These are phyloP conservation scores for Russula vinacea DNA, from an alignment of 768 basidiomycete species.

Conservation along the genomic window DNA sequence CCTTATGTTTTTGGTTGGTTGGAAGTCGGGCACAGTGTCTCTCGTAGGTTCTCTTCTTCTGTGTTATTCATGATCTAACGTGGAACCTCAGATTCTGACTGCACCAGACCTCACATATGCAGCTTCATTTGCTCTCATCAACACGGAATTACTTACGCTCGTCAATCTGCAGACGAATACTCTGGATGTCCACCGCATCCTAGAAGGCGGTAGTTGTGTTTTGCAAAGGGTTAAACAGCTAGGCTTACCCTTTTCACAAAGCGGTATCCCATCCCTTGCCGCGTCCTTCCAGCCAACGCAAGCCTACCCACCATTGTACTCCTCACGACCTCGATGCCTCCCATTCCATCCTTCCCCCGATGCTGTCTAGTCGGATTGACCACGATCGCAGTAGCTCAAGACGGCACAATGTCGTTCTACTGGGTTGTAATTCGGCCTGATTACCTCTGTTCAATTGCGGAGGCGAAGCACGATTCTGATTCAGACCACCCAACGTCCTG, in stretches of 20 bases:
- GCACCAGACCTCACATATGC: conserved; percentile 25
- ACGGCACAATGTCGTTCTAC: background rate
- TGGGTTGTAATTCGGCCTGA: conserved; percentile 21
- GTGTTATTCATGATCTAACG: background rate
- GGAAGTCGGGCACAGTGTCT: conserved; percentile 22
- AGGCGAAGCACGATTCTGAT: background rate
- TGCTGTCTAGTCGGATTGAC: conserved; percentile 22
- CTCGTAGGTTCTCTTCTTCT: background rate
- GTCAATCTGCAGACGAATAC: conserved; percentile 16
- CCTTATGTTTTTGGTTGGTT: conserved; percentile 11
- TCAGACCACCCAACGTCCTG: conserved; percentile 9
- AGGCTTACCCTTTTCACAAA: conserved; percentile 11
- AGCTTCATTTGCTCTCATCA: conserved; percentile 22
- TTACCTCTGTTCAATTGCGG: conserved; percentile 9
- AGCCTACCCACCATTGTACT: background rate
- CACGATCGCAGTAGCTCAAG: background rate
- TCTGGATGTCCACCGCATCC: conserved; percentile 19
- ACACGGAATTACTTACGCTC: conserved; percentile 13
- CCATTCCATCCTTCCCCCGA: conserved; percentile 20
- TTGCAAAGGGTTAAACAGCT: conserved; percentile 12
- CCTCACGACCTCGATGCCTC: conserved; percentile 13
- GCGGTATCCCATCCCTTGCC: background rate
- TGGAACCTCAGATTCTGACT: conserved; percentile 8
- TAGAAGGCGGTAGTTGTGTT: background rate
- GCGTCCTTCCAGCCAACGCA: conserved; percentile 10